Evolutionary conservation across 345 rosid genomes (phyloP), one percentile per base, ranked within the genome.

Genomic region (Moricandia moricandioides): DNA sequence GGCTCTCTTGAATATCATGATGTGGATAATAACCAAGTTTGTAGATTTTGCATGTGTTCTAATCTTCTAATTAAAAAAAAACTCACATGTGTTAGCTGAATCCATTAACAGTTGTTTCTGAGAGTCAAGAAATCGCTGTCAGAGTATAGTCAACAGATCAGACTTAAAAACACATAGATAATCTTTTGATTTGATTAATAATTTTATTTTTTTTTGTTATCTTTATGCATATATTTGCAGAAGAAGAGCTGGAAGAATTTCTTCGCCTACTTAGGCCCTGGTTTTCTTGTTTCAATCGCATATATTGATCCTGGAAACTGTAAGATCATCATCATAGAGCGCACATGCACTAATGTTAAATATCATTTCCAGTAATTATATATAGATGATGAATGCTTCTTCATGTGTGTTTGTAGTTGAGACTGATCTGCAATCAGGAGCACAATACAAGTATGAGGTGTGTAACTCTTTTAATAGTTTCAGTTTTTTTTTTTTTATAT

Each of bases 281-380:
- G 98, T 51, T 94, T 94, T 78, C 97, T 94, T 58, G 96, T 94
- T 76, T 90, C 92, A 10, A 92, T 95, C 66, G 99, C 97, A 27
- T 95, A 95, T 75, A 95, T 90, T 71, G 99, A 95, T 76, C 98
- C 97, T 65, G 98, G 97, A 85, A 94, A 94, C 67, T 90, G 98
- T 94, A 84, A 86, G 92, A 49, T 60, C 52, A 62, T 17, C 17
- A 47, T 47, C 18, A 13, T 45, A 0, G 55, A 27, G 1, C 40
- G 30, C 43, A 30, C 4, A 35, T 51, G 35, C 63, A 49, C 4
- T 55, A 21, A 45, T 63, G 3, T 11, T 70, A 21, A 43, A 21
- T 60, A 6, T 58, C n/a, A 31, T 24, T 59, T 21, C 43, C 35
- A 6, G 2, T 73, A 24, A 55, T 8, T 60, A 9, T 4, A 9